A percentile compares a stretch with the other conserved stretches of the same genome.
Conservation (phyloP, 2,329 filamentous ascomycete genomes). For the Magnaporthiopsis incrustans region DNA sequence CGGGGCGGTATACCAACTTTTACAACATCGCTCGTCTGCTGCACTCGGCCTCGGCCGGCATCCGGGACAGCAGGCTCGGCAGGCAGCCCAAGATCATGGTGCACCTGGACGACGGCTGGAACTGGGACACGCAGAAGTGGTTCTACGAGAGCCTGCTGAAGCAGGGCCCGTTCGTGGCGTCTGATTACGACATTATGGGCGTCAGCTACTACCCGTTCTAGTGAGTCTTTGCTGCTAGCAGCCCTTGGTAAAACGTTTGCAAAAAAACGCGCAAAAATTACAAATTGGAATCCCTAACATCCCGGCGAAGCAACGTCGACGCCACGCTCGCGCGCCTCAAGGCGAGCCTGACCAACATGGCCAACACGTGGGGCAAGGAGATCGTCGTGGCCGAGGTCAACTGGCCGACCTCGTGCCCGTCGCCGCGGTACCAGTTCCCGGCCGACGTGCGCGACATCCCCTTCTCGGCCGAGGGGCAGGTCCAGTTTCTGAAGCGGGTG, state of each 20-base stretch:
- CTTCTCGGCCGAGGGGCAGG: slow-evolving; percentile 55
- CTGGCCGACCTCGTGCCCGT: slow-evolving; percentile 59
- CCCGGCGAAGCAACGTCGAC: slow-evolving; percentile 28
- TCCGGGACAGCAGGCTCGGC: slow-evolving; percentile 52
- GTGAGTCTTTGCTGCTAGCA: not conserved
- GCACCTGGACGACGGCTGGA: slow-evolving; percentile 70
- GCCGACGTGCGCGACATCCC: slow-evolving; percentile 51
- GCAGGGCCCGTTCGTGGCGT: slow-evolving; percentile 36
- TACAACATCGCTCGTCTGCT: slow-evolving; percentile 55
- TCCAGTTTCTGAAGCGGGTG: slow-evolving; percentile 51
- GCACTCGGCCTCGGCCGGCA: slow-evolving; percentile 53
- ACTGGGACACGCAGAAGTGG: slow-evolving; percentile 53
- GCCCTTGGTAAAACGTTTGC: too few species aligned
- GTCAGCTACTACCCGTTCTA: slow-evolving; percentile 71
- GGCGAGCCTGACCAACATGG: slow-evolving; percentile 49
- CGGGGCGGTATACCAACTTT: slow-evolving; percentile 42
- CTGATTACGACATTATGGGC: slow-evolving; percentile 64
- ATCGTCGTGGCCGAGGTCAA: slow-evolving; percentile 63
- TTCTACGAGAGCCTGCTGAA: slow-evolving; percentile 49
- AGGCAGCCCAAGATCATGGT: slow-evolving; percentile 62
- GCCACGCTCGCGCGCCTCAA: slow-evolving; percentile 53
- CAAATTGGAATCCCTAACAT: not conserved
- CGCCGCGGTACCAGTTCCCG: slow-evolving; percentile 50
- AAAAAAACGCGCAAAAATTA: too few species aligned
- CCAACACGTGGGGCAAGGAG: slow-evolving; percentile 53